phyloP scores from a whole-genome alignment of 2,329 filamentous ascomycete species.

The Claviceps sp. region DNA sequence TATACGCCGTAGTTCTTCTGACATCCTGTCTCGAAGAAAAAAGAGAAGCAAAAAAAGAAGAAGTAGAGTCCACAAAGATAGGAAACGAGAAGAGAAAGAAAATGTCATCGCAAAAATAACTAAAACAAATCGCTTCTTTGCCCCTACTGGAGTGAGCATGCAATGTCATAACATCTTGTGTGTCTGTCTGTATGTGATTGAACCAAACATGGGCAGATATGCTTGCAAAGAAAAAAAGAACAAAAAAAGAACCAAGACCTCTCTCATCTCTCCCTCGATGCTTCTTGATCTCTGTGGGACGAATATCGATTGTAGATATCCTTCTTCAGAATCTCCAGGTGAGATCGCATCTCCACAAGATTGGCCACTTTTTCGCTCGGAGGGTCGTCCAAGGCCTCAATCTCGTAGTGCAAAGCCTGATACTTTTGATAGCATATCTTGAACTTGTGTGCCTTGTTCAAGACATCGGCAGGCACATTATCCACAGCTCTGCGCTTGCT shows the following conservation, averaged over 20 bases:
- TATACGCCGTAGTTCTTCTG: too few species aligned
- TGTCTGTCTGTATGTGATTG: background rate
- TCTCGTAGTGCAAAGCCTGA: constrained; percentile 40
- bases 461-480: constrained; percentile 26
- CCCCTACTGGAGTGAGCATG: constrained; percentile 1
- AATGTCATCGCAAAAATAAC: background rate
- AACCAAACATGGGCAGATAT: background rate
- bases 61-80: background rate
- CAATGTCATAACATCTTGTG: constrained; percentile 3
- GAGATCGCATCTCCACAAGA: constrained; percentile 39
- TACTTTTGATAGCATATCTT: constrained; percentile 44
- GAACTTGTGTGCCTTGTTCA: constrained; percentile 42
- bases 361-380: constrained; percentile 35
- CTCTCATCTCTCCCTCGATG: too few species aligned
- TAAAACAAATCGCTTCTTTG: background rate
- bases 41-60: background rate
- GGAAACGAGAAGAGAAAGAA: background rate
- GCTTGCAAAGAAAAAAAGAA: background rate
- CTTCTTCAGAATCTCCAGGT: constrained; percentile 42
- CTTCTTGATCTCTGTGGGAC: constrained; percentile 13
- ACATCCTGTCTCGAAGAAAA: background rate
- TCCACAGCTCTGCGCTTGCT: constrained; percentile 18
- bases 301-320: constrained; percentile 39
- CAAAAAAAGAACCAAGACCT: background rate
- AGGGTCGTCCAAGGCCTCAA: constrained; percentile 36